Evolutionary conservation across 305 asterid species (phyloP), one percentile per base, ranked within the genome.

Genomic region (Plantago lanceolata): DNA sequence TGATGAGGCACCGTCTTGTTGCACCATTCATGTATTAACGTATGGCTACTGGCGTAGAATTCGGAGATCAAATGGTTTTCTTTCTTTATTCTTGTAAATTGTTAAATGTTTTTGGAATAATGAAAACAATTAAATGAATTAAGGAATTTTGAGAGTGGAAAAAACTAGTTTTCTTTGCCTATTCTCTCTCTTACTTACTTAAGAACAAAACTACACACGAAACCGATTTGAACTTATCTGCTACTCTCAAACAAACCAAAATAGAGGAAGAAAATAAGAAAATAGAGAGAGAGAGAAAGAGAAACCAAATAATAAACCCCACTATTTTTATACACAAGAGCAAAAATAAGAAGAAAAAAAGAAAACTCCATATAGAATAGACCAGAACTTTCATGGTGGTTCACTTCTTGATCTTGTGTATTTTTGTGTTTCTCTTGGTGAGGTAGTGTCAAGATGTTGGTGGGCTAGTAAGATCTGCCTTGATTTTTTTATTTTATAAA

Each of bases 11-110:
- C 87, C 93, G 93, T 73, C 72, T 20, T 57, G 13, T 44, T 59
- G 44, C 35, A 68, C 93, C 96, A 85, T 64, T 83, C 75, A 77
- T 70, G 72, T 68, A 64, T 47, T 73, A 71, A 73, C 94, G 87
- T 75, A 81, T 80, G 95, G 83, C 68, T 59, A 66, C 33, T 64
- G 80, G 85, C 86, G 82, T 77, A 83, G 33, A 73, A 75, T 74
- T 74, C 84, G 89, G 89, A 59, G 84, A 64, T 58, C 11, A 26
- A 71, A 75, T 63, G 72, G 73, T 76, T 81, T 78, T 65, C 76
- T 79, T 73, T 72, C 68, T 70, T 69, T 76, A 70, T 72, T 63
- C 61, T 59, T 44, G 18, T 40, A 13, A 2, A n/a, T 67, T 64
- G 44, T 19, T 21, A 19, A 17, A n/a, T 17, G 58, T 14, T 69